A percentile compares a stretch with the other conserved stretches of the same genome.
Evolutionary conservation across 2,329 filamentous ascomycete species (phyloP).

Genomic region (Colletotrichum phormii): DNA sequence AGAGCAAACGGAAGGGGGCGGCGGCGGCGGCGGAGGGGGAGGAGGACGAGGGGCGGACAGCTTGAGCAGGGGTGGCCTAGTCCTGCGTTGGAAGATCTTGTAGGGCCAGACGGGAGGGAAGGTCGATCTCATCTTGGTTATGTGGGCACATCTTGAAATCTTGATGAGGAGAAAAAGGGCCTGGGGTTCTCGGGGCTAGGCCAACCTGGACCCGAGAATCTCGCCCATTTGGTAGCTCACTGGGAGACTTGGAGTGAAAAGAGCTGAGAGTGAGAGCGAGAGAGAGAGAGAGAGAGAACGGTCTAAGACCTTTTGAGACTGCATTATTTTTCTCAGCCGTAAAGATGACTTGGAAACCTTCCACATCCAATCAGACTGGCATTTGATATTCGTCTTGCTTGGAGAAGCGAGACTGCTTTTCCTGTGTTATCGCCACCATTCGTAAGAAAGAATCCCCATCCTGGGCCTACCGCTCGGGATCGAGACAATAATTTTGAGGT

Average conservation of each 20-base stretch:
- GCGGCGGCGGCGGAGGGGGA: not conserved
- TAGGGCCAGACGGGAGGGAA: not conserved
- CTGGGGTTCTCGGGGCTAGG: not conserved
- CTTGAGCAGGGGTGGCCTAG: not conserved
- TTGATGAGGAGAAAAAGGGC: not conserved
- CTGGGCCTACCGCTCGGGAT: not conserved
- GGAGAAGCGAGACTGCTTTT: not conserved
- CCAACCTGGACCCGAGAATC: constrained; percentile 4
- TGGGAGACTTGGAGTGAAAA: not conserved
- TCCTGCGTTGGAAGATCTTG: constrained; percentile 2
- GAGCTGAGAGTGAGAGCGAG: not conserved
- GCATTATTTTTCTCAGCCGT: not conserved
- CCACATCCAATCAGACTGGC: not conserved
- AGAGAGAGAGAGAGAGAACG: not conserved
- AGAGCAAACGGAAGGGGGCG: constrained; percentile 9
- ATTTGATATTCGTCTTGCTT: not conserved
- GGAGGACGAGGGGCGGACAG: not conserved
- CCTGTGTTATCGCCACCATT: not conserved
- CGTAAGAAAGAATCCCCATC: not conserved
- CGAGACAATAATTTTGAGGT: not conserved
- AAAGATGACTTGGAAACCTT: not conserved
- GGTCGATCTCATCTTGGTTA: constrained; percentile 13
- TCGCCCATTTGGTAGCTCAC: constrained; percentile 3
- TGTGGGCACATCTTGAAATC: not conserved
- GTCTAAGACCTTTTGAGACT: not conserved